Percentiles rank a stretch among this genome's conserved stretches.
Evolutionary conservation across 2,329 filamentous ascomycete species (phyloP).

Genomic region (Cryphonectria carpinicola): DNA sequence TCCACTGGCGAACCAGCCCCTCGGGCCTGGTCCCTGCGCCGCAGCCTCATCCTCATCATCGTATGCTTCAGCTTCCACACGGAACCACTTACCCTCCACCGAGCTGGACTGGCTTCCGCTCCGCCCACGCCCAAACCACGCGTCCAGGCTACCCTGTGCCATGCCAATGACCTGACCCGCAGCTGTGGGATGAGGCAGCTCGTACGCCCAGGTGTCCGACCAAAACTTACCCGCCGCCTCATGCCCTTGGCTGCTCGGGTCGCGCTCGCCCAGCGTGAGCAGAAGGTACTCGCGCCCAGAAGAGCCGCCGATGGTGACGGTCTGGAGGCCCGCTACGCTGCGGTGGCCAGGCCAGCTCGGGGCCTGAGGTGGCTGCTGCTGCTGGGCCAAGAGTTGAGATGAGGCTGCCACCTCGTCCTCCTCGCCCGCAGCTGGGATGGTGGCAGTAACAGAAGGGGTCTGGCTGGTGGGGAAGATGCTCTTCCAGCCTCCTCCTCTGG

Average conservation of each 20-base stretch:
- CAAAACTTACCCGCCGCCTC: slow-evolving; percentile 58
- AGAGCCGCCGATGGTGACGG: slow-evolving; percentile 53
- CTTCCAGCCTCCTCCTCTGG: slow-evolving; percentile 59
- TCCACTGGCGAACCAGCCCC: slow-evolving; percentile 63
- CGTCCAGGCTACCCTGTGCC: slow-evolving; percentile 55
- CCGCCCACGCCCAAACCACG: slow-evolving; percentile 32
- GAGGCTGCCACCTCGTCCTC: slow-evolving; percentile 40
- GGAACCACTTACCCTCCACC: slow-evolving; percentile 63
- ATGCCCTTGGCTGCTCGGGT: slow-evolving; percentile 53
- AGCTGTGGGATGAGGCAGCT: slow-evolving; percentile 59
- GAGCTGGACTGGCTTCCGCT: slow-evolving; percentile 40
- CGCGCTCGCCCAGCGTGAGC: slow-evolving; percentile 62
- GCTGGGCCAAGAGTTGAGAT: slow-evolving; percentile 22
- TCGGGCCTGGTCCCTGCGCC: slow-evolving; percentile 51
- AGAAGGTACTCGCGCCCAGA: slow-evolving; percentile 66
- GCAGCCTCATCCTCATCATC: slow-evolving; percentile 55
- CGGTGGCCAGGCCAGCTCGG: slow-evolving; percentile 55
- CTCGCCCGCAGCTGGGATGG: not conserved
- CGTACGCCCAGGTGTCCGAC: slow-evolving; percentile 67
- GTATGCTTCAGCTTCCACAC: slow-evolving; percentile 50
- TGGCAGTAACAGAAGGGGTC: slow-evolving; percentile 34
- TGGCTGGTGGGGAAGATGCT: slow-evolving; percentile 47
- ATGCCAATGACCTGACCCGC: slow-evolving; percentile 60
- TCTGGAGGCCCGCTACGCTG: slow-evolving; percentile 57
- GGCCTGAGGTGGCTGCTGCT: not conserved